A percentile compares a stretch with the other conserved stretches of the same genome.
These are phyloP conservation scores for Solanum pimpinellifolium DNA, from an alignment of 257 asterid genomes.

Conservation along the genomic window DNA sequence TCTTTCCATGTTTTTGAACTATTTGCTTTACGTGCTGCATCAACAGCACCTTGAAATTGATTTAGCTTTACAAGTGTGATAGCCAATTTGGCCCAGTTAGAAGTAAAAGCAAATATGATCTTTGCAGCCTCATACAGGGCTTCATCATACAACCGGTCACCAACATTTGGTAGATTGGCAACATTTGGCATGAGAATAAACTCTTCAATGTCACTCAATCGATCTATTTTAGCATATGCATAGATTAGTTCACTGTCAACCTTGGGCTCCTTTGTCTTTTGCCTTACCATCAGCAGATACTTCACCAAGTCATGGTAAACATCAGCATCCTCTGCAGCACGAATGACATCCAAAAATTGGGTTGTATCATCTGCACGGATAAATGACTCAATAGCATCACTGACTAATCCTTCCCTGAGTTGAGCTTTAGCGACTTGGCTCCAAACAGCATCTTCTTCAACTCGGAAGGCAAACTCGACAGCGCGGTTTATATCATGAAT, in stretches of 20 bases:
- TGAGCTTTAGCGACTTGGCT: constrained; percentile 99
- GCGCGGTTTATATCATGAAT: constrained; percentile 90
- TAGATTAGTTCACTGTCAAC: constrained; percentile 97
- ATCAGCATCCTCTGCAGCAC: constrained; percentile 77
- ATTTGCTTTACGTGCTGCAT: constrained; percentile 98
- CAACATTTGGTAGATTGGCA: constrained; percentile 23
- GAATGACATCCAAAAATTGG: constrained; percentile 82
- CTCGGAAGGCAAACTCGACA: constrained; percentile 96
- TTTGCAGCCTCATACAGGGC: constrained; percentile 62
- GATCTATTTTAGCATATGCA: constrained; percentile 96
- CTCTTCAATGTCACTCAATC: constrained; percentile 92
- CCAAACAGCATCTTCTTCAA: constrained; percentile 98
- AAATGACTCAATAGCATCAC: constrained; percentile 97
- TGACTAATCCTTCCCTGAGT: constrained; percentile 84
- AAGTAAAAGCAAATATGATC: constrained; percentile 81
- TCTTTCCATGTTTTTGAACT: constrained; percentile 99
- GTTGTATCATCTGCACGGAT: constrained; percentile 98
- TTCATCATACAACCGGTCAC: constrained; percentile 23
- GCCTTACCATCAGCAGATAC: constrained; percentile 95
- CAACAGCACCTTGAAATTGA: constrained; percentile 99
- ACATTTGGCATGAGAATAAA: constrained; percentile 34
- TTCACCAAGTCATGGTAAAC: constrained; percentile 95
- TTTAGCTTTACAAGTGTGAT: constrained; percentile 74
- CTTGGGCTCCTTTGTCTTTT: constrained; percentile 93
- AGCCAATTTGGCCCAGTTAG: constrained; percentile 98